phyloP scores from a whole-genome alignment of 75 land plant species.

The Ceratopteris richardii region DNA sequence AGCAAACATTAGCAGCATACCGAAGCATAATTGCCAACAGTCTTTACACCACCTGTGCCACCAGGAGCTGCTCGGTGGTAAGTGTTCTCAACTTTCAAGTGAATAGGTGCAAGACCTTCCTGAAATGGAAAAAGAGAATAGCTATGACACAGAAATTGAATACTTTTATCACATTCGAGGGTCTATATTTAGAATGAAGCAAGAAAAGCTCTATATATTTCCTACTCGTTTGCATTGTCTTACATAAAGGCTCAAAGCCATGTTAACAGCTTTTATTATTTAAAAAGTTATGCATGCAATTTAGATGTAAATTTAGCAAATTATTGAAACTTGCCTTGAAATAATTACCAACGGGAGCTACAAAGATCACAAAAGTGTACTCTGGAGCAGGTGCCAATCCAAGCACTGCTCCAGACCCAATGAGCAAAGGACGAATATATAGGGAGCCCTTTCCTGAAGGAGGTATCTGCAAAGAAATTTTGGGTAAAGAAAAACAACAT shows the following conservation, averaged over 20 bases:
- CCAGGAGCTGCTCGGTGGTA: constrained; percentile 63
- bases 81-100: constrained; percentile 49
- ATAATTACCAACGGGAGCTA: constrained; percentile 85
- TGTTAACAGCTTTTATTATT: too few species aligned
- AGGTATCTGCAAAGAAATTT: constrained; percentile 52
- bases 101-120: constrained; percentile 65
- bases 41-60: constrained; percentile 69
- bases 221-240: too few species aligned
- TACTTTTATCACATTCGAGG: too few species aligned
- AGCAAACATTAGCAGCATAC: constrained; percentile 24
- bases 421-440: constrained; percentile 80
- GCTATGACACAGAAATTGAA: not conserved
- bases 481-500: constrained; percentile 1
- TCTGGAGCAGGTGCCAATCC: constrained; percentile 88
- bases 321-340: constrained; percentile 62
- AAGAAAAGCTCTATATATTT: too few species aligned
- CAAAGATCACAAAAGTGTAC: constrained; percentile 67
- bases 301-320: too few species aligned
- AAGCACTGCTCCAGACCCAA: constrained; percentile 73
- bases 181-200: too few species aligned
- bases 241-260: too few species aligned
- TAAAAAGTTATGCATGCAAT: too few species aligned
- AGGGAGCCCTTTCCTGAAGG: constrained; percentile 88
- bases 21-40: constrained; percentile 65
- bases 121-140: constrained; percentile 13